Base-by-base conservation (phyloP, 2,329 filamentous ascomycete genomes). In the Cryphonectria nitschkei region DNA sequence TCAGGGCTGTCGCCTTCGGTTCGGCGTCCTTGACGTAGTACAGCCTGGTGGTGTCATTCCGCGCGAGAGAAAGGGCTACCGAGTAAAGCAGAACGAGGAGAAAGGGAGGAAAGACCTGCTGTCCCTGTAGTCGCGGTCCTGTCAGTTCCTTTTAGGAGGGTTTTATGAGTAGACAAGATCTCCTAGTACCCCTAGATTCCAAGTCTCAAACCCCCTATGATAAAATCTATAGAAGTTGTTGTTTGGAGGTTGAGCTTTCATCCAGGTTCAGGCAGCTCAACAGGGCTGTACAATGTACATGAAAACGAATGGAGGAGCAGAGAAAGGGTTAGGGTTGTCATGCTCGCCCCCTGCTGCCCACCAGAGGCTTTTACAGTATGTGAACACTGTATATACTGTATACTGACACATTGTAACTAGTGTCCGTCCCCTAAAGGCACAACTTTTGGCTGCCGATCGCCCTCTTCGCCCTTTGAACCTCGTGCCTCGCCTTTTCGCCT, bases 31-130 rank as follows among this genome's bases (percentile, higher is more conserved):
- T 65, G 62, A 58, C 58, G 46, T n/a, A 39, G 64, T 43, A 52
- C 58, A 63, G 62, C 46, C 58, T 66, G 54, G 50, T 66, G 37
- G 58, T 66, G 56, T 62, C 65, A 60, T 58, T n/a, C 67, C 50
- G 46, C 32, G n/a, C 61, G 37, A 8, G 9, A 26, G 19, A 16
- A 41, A 52, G 34, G 32, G 43, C 52, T 26, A 56, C 3, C 52
- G 16, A n/a, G 46, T n/a, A n/a, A n/a, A 50, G 46, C 14, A 43
- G 41, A 14, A 43, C 14, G 41, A 43, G 41, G 41, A 43, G 41
- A 43, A 43, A 43, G 41, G 37, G 37, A 39, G 37, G 37, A 39
- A 39, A 39, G 37, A 9, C 37, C 9, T 13, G 37, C 11, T 11
- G 37, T 9, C 11, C 37, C 37, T 39, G 37, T 9, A 39, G 14